A percentile compares a stretch with the other conserved stretches of the same genome.
Evolutionary conservation across 1,284 basidiomycete species (phyloP).

Genomic region (Ganoderma multipileum): DNA sequence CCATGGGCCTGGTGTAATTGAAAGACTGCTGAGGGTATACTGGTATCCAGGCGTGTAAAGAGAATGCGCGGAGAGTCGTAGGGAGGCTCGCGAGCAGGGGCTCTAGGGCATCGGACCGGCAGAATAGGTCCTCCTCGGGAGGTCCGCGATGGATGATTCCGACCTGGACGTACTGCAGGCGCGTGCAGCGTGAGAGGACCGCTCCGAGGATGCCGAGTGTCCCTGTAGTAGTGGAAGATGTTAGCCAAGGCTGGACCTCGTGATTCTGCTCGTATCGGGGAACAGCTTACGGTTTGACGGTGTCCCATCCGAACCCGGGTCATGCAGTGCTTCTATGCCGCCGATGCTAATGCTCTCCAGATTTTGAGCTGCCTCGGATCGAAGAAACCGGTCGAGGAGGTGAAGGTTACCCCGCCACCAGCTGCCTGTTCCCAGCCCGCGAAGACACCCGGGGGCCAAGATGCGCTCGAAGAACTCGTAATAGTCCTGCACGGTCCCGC

Average conservation of each 20-base stretch:
- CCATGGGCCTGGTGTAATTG: too few species aligned
- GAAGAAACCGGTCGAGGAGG: not conserved
- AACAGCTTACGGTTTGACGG: too few species aligned
- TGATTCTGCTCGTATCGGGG: too few species aligned
- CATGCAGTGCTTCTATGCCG: not conserved
- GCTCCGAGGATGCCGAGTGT: not conserved
- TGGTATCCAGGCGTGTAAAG: not conserved
- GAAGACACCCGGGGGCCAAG: not conserved
- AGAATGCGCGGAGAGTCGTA: not conserved
- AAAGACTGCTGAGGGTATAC: too few species aligned
- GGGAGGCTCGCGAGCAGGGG: not conserved
- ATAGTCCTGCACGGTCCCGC: not conserved
- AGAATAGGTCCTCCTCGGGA: not conserved
- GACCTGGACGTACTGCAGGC: not conserved
- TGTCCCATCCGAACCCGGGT: too few species aligned
- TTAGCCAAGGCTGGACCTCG: too few species aligned
- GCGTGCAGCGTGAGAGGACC: not conserved
- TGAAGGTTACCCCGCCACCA: not conserved
- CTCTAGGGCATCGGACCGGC: not conserved
- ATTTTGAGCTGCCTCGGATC: not conserved
- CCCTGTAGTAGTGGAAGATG: not conserved
- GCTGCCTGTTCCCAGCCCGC: not conserved
- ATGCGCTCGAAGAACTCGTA: not conserved
- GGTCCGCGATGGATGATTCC: not conserved
- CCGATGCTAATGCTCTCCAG: not conserved